Evolutionary conservation across 805 yeast species (phyloP).

Genomic region (Lipomyces kockii): DNA sequence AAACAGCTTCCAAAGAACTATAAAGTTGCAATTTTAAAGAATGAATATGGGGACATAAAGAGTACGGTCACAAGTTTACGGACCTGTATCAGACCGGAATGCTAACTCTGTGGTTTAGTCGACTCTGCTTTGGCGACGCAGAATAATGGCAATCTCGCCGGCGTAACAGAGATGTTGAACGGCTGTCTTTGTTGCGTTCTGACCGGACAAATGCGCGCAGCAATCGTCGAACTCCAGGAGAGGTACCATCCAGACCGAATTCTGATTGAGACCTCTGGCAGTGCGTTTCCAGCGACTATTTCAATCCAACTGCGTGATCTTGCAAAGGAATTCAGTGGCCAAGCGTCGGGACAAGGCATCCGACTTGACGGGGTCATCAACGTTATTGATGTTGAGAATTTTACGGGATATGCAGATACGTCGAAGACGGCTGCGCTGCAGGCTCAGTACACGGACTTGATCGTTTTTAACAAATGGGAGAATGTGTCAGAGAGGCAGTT

Average conservation of each 20-base stretch:
- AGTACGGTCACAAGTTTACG: constrained; percentile 6
- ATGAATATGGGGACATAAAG: constrained; percentile 38
- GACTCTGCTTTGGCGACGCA: constrained; percentile 35
- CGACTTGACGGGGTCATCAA: constrained; percentile 36
- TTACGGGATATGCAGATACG: constrained; percentile 37
- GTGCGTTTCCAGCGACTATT: constrained; percentile 38
- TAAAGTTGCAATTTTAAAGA: constrained; percentile 35
- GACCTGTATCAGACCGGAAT: not conserved
- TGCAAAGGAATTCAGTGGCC: constrained; percentile 23
- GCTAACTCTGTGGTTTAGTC: constrained; percentile 16
- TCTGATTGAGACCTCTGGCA: constrained; percentile 38
- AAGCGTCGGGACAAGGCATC: constrained; percentile 8
- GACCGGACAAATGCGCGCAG: constrained; percentile 37
- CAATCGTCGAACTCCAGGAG: constrained; percentile 31
- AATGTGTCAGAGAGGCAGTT: constrained; percentile 33
- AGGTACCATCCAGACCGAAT: constrained; percentile 35
- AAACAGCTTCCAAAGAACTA: constrained; percentile 33
- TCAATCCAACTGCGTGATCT: constrained; percentile 36
- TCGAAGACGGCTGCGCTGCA: constrained; percentile 36
- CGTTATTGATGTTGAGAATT: constrained; percentile 37
- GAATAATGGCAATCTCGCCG: constrained; percentile 28
- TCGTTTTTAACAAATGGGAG: constrained; percentile 38
- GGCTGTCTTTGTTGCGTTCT: constrained; percentile 38
- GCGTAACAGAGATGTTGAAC: constrained; percentile 37
- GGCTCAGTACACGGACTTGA: constrained; percentile 38